Percentiles rank a stretch among this genome's conserved stretches.
phyloP scores from a whole-genome alignment of 768 basidiomycete genomes.

The Crucibulum laeve region DNA sequence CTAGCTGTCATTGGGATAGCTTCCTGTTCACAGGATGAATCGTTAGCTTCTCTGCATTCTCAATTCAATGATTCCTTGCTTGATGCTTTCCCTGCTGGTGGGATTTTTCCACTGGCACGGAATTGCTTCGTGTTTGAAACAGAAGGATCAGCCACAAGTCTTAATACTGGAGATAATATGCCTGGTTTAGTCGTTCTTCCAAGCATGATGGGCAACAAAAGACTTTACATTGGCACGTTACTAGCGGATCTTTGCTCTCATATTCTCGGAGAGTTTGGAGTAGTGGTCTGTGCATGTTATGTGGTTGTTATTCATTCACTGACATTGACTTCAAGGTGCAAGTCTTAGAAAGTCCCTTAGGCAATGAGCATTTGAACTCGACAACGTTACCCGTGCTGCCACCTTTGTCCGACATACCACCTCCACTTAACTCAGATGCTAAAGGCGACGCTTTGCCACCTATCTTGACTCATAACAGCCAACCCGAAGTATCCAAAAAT shows the following conservation, averaged over 20 bases:
- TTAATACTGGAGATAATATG: conserved; percentile 51
- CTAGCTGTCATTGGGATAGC: conserved; percentile 88
- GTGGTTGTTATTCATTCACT: conserved; percentile 1
- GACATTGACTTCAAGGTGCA: conserved; percentile 46
- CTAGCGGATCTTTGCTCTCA: conserved; percentile 87
- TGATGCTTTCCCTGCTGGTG: conserved; percentile 63
- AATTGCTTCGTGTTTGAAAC: conserved; percentile 88
- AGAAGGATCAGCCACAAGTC: conserved; percentile 49
- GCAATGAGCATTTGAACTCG: conserved; percentile 82
- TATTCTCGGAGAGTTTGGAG: conserved; percentile 81
- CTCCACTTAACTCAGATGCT: conserved; percentile 42
- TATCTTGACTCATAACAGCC: conserved; percentile 46
- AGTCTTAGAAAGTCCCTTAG: conserved; percentile 75
- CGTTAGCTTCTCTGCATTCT: conserved; percentile 47
- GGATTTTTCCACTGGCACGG: conserved; percentile 73
- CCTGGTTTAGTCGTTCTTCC: conserved; percentile 77
- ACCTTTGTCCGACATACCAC: conserved; percentile 54
- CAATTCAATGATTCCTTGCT: conserved; percentile 65
- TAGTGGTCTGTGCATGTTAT: conserved; percentile 53
- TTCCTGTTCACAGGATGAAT: conserved; percentile 53
- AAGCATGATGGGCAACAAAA: conserved; percentile 82
- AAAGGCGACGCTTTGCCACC: conserved; percentile 41
- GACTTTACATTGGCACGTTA: conserved; percentile 81
- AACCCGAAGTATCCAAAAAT: conserved; percentile 47
- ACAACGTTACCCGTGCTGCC: conserved; percentile 61